Conservation (phyloP, 352 stramenopile species). For the Plasmopara halstedii region DNA sequence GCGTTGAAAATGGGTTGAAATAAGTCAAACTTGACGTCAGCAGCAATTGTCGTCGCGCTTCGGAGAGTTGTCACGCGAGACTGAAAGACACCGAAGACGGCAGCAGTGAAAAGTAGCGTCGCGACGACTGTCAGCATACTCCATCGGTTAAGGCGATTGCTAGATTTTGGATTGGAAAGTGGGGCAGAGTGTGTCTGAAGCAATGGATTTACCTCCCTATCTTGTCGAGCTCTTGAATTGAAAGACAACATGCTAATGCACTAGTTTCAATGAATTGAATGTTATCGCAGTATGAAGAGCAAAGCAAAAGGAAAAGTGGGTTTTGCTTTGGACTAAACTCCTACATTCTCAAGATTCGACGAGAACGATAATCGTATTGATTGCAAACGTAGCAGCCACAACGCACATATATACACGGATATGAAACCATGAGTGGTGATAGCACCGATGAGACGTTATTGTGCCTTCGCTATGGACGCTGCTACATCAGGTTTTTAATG, state of each 20-base stretch:
- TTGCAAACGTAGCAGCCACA: slow-evolving; percentile 14
- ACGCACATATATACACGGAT: slow-evolving; percentile 16
- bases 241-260: slow-evolving; percentile 9
- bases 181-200: slow-evolving; percentile 11
- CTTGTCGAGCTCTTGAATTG: slow-evolving; percentile 10
- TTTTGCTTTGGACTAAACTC: not conserved
- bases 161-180: slow-evolving; percentile 1
- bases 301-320: slow-evolving; percentile 14
- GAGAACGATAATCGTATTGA: not conserved
- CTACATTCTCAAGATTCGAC: not conserved
- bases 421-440: slow-evolving; percentile 11
- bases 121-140: slow-evolving; percentile 12
- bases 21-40: slow-evolving; percentile 23
- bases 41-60: slow-evolving; percentile 7
- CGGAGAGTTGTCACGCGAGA: slow-evolving; percentile 4
- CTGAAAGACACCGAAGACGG: slow-evolving; percentile 16
- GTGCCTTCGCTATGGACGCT: slow-evolving; percentile 9
- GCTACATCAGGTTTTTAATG: not conserved
- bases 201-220: slow-evolving; percentile 15
- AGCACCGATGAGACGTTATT: slow-evolving; percentile 17
- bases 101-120: slow-evolving; percentile 11
- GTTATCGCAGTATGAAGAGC: slow-evolving; percentile 1
- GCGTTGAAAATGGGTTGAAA: slow-evolving; percentile 28
- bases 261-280: not conserved
- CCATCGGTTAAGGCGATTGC: slow-evolving; percentile 7